Evolutionary conservation across 2,329 filamentous ascomycete genomes (phyloP), one percentile per base, ranked within the genome.

Genomic region (Ophiostoma quercus): DNA sequence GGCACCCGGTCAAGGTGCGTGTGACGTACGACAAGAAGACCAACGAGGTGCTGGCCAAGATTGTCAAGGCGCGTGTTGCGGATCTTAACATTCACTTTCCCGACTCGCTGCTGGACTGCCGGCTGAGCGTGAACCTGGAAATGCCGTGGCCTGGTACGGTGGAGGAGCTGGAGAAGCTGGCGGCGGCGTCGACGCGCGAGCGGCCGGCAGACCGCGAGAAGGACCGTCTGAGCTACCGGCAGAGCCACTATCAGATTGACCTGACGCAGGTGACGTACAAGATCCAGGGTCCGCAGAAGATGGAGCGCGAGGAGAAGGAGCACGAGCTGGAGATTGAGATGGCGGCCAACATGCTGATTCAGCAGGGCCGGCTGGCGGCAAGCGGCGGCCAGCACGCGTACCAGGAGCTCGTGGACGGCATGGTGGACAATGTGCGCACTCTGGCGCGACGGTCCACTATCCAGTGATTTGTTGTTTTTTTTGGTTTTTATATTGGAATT

Each of bases 121-220:
- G 95, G 12, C 89, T 99, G 74, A 96, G 92, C 75, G 88, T 99
- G 76, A 98, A 97, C 77, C 85, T 99, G 1, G 96, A 99, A 86
- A 93, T 96, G 86, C 86, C 90, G 69, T 96, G 89, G 82, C 85
- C 92, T 3, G 92, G 93, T 1, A 76, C 91, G 0, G 83, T 88
- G 3, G 82, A 85, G 54, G 85, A 87, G 71, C 78, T 88, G 16
- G 82, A 86, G 74, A 76, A 78, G 32, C 70, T 79, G 68, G 76
- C 71, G 66, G 78, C 75, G 60, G 75, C 77, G 73, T 68, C 79
- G 74, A 73, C 78, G 69, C 74, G 82, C 76, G 75, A 81, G 76
- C 75, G 76, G 37, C 78, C 79, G 74, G 80, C 84, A 7, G 89
- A 92, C 75, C 88, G 94, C 7, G 88, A 87, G 74, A 99, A 99